Conservation (phyloP, 2,329 filamentous ascomycete genomes). For the Colletotrichum navitas region DNA sequence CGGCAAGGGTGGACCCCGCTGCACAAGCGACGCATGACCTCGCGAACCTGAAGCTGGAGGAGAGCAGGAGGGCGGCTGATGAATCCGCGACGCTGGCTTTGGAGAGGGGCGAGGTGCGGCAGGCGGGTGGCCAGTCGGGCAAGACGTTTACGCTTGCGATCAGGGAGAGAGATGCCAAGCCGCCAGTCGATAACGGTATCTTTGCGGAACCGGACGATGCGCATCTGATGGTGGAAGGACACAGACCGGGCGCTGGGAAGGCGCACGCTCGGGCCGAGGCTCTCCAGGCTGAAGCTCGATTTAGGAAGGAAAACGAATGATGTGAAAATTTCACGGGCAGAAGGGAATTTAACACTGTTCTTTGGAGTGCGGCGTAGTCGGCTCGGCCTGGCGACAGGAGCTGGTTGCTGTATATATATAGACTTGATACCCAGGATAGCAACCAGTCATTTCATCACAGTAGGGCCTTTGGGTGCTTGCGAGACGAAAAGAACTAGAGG, state of each 20-base stretch:
- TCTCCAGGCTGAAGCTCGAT: constrained; percentile 33
- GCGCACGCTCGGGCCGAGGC: constrained; percentile 49
- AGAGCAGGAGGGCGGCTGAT: constrained; percentile 55
- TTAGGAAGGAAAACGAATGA: not conserved
- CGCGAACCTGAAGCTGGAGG: constrained; percentile 59
- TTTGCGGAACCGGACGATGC: constrained; percentile 49
- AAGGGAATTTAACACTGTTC: not conserved
- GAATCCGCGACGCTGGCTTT: constrained; percentile 61
- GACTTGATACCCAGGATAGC: constrained; percentile 34
- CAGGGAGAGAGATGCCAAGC: constrained; percentile 62
- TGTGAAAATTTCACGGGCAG: not conserved
- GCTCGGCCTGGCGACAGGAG: not conserved
- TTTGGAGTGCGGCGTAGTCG: not conserved
- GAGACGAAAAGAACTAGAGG: not conserved
- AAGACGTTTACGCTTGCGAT: constrained; percentile 62
- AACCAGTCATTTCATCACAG: not conserved
- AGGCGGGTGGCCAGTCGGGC: constrained; percentile 46
- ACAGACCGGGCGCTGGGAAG: constrained; percentile 50
- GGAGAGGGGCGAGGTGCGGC: constrained; percentile 58
- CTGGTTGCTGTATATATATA: constrained; percentile 16
- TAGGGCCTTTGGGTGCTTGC: not conserved
- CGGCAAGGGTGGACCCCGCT: constrained; percentile 57
- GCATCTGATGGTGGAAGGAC: constrained; percentile 65
- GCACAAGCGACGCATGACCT: constrained; percentile 54
- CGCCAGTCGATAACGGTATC: constrained; percentile 46